A percentile compares a stretch with the other conserved stretches of the same genome.
phyloP scores from a whole-genome alignment of 1,139 yeast species.

The Hemisphaericaspora xylofermentans region DNA sequence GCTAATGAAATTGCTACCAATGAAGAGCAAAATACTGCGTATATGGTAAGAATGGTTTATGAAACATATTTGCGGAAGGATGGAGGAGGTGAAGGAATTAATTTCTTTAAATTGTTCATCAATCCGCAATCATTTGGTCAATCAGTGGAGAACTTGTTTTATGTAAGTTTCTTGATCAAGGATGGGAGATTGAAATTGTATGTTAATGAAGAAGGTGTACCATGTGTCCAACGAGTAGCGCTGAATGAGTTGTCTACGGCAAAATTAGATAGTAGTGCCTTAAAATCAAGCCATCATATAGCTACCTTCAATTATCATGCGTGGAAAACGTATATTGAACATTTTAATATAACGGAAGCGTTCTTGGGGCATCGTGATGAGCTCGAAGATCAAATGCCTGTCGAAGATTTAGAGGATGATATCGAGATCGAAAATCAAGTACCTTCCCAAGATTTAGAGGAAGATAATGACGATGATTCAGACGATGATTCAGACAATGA shows the following conservation, averaged over 20 bases:
- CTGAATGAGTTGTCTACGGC: slow-evolving; percentile 15
- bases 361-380: slow-evolving; percentile 49
- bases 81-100: slow-evolving; percentile 38
- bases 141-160: slow-evolving; percentile 80
- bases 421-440: slow-evolving; percentile 31
- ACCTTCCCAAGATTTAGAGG: slow-evolving; percentile 21
- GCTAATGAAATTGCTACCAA: slow-evolving; percentile 50
- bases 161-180: slow-evolving; percentile 73
- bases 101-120: slow-evolving; percentile 64
- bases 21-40: slow-evolving; percentile 57
- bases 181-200: slow-evolving; percentile 64
- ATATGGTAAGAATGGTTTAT: slow-evolving; percentile 54
- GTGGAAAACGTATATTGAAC: slow-evolving; percentile 57
- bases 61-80: slow-evolving; percentile 32
- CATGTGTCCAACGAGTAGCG: slow-evolving; percentile 25
- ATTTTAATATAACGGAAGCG: slow-evolving; percentile 51
- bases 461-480: too few relatives aligned
- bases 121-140: slow-evolving; percentile 77
- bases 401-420: slow-evolving; percentile 37
- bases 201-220: slow-evolving; percentile 44
- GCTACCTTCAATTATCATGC: slow-evolving; percentile 66
- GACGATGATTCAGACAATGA: slow-evolving; percentile 6
- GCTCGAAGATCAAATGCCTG: slow-evolving; percentile 29
- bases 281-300: slow-evolving; percentile 53
- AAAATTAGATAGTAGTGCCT: slow-evolving; percentile 12